Percentiles rank a stretch among this genome's conserved stretches.
phyloP scores from a whole-genome alignment of 495 filamentous ascomycete species.

The Penicillium diatomitis region DNA sequence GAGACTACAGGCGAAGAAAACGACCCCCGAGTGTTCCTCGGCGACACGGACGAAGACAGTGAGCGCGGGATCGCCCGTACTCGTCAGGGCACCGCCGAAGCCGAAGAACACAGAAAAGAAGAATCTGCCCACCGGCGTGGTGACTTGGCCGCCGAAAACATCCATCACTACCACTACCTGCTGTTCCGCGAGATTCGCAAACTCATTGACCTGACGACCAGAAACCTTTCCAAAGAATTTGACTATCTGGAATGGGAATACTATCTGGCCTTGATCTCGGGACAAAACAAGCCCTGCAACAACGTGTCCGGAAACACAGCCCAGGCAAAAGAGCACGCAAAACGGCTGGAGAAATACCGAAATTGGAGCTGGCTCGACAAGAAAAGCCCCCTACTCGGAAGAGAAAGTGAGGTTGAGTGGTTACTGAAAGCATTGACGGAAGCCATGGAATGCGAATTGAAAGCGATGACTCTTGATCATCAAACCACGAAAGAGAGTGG shows the following conservation, averaged over 20 bases:
- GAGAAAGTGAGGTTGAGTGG: slow-evolving; percentile 71
- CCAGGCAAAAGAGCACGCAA: slow-evolving; percentile 9
- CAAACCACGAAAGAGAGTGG: slow-evolving; percentile 1
- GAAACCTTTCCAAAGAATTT: slow-evolving; percentile 56
- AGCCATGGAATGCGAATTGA: slow-evolving; percentile 46
- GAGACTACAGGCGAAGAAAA: slow-evolving; percentile 14
- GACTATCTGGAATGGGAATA: slow-evolving; percentile 75
- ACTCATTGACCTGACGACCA: slow-evolving; percentile 54
- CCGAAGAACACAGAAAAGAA: slow-evolving; percentile 30
- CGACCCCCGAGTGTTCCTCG: neutral
- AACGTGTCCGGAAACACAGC: neutral
- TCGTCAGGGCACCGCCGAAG: slow-evolving; percentile 10
- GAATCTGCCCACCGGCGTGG: slow-evolving; percentile 32
- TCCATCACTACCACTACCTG: slow-evolving; percentile 54
- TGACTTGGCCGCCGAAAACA: slow-evolving; percentile 32
- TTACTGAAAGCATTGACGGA: slow-evolving; percentile 56
- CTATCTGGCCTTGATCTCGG: slow-evolving; percentile 60
- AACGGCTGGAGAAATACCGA: slow-evolving; percentile 1
- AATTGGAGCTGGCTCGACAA: slow-evolving; percentile 72
- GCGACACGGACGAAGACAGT: slow-evolving; percentile 1
- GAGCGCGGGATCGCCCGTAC: neutral
- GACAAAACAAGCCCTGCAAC: slow-evolving; percentile 48
- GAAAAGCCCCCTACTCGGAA: slow-evolving; percentile 63
- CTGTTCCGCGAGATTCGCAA: slow-evolving; percentile 60
- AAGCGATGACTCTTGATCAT: slow-evolving; percentile 17